These are phyloP conservation scores for Gyrodon lividus DNA, from an alignment of 768 basidiomycete species.

Conservation along the genomic window DNA sequence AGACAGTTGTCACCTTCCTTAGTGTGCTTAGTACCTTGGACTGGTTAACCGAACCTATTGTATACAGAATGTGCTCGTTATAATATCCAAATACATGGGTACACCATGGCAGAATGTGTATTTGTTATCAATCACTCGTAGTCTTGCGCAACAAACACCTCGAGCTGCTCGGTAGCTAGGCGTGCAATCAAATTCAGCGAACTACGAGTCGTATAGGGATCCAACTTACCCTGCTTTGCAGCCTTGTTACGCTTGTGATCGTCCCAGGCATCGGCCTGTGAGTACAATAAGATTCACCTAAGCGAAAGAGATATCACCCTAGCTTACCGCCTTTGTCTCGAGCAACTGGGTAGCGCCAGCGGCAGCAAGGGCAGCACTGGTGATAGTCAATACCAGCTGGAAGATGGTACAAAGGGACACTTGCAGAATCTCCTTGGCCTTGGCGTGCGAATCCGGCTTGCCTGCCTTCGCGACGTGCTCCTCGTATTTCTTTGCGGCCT, in stretches of 20 bases:
- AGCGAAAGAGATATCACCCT: background rate
- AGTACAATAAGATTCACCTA: background rate
- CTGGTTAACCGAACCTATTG: background rate
- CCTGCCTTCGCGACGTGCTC: conserved; percentile 11
- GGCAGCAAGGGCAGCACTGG: conserved; percentile 11
- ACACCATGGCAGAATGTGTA: background rate
- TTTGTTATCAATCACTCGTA: background rate
- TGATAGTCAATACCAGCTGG: background rate
- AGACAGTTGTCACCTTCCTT: too few species aligned
- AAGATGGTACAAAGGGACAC: background rate
- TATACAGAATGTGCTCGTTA: background rate
- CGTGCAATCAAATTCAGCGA: background rate
- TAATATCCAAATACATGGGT: background rate
- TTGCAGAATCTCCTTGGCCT: conserved; percentile 22
- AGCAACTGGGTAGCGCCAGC: conserved; percentile 5
- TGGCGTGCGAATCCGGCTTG: conserved; percentile 18
- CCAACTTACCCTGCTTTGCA: background rate
- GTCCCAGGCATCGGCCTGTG: background rate
- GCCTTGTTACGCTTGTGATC: background rate
- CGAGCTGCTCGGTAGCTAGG: background rate
- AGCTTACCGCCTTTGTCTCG: conserved; percentile 23
- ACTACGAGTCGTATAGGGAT: too few species aligned
- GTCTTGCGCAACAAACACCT: background rate
- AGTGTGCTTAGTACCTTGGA: too few species aligned
- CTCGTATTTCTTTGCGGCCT: conserved; percentile 23